Conservation (phyloP, 129 eudicot genomes). For the Chrysanthemum seticuspe region DNA sequence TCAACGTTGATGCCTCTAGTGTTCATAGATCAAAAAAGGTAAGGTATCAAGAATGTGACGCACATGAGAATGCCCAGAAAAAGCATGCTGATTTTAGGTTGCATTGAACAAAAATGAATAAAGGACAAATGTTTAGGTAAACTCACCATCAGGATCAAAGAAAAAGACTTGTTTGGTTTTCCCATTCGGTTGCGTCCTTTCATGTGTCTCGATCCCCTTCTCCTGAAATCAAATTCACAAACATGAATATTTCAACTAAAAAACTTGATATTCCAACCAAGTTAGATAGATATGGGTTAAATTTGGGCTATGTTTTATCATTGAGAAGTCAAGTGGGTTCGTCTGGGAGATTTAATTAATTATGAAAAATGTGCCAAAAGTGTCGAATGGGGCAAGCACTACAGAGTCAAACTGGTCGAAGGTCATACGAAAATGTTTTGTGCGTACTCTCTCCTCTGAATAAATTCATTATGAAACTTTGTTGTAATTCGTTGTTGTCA, state of each 20-base stretch:
- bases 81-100: neutral
- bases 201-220: conserved; percentile 68
- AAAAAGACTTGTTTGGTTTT: conserved; percentile 85
- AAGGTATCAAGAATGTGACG: neutral
- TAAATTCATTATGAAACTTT: too few species aligned
- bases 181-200: conserved; percentile 78
- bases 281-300: neutral
- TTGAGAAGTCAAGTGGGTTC: too few species aligned
- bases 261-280: neutral
- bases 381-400: too few species aligned
- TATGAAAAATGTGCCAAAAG: too few species aligned
- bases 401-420: too few species aligned
- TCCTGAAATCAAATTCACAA: conserved; percentile 45
- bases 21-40: neutral
- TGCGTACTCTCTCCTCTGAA: too few species aligned
- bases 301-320: neutral
- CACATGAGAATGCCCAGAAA: neutral
- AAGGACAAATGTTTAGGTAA: neutral
- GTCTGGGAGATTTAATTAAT: too few species aligned
- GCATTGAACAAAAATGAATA: neutral
- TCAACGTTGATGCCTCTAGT: neutral
- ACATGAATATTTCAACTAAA: neutral
- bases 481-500: too few species aligned
- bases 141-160: conserved; percentile 96
- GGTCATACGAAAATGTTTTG: too few species aligned